Evolutionary conservation across 768 basidiomycete species (phyloP).

Genomic region (Suillus clintonianus): DNA sequence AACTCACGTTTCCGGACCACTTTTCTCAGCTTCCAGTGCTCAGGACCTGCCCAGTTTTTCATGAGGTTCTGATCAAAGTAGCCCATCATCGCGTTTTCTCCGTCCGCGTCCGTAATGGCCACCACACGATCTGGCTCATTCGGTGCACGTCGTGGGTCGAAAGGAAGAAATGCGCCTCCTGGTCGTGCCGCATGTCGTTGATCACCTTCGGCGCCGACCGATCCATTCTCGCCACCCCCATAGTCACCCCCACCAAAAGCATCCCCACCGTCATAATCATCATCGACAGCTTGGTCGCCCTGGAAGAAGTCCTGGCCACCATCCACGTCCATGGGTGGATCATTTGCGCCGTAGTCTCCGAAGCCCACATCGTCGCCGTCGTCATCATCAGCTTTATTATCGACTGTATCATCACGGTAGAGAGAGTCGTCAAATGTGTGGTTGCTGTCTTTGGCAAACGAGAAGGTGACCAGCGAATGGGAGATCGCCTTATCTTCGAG

Average conservation of each 20-base stretch:
- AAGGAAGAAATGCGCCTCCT: conserved; percentile 62
- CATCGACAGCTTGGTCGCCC: conserved; percentile 57
- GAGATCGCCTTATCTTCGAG: conserved; percentile 76
- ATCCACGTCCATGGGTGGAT: conserved; percentile 41
- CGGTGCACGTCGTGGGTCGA: conserved; percentile 80
- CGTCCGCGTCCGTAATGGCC: conserved; percentile 77
- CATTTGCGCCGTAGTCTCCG: conserved; percentile 21
- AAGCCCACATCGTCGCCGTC: conserved; percentile 29
- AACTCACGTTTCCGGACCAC: conserved; percentile 74
- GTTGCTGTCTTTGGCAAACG: conserved; percentile 67
- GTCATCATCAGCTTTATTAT: conserved; percentile 35
- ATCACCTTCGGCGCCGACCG: conserved; percentile 45
- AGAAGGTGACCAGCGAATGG: conserved; percentile 78
- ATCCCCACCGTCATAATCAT: conserved; percentile 44
- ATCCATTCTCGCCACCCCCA: conserved; percentile 40
- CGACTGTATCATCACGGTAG: conserved; percentile 55
- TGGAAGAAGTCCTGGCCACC: conserved; percentile 66
- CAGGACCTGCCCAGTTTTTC: conserved; percentile 98
- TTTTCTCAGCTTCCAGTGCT: conserved; percentile 95
- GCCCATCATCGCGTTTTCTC: conserved; percentile 63
- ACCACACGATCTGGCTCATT: conserved; percentile 81
- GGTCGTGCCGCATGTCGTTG: conserved; percentile 38
- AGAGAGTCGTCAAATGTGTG: conserved; percentile 65
- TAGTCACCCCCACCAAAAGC: conserved; percentile 47
- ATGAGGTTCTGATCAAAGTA: conserved; percentile 87